Conservation (phyloP, 768 basidiomycete genomes). For the Termitomyces sp. region DNA sequence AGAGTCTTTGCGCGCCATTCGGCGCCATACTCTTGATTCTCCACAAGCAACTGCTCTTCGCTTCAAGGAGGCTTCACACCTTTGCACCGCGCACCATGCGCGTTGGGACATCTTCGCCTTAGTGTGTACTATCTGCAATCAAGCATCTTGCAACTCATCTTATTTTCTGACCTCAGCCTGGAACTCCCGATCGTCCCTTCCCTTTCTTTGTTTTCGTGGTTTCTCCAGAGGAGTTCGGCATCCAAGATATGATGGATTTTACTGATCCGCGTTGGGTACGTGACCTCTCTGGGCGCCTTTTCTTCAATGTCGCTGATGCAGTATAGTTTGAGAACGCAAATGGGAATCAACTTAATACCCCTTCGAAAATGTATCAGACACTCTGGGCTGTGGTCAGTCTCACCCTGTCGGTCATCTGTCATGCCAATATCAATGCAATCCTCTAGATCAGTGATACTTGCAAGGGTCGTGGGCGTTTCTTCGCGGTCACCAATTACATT, state of each 20-base stretch:
- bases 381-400: constrained; percentile 23
- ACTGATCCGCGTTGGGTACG: constrained; percentile 12
- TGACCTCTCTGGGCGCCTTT: neutral
- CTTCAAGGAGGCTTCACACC: constrained; percentile 13
- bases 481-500: constrained; percentile 20
- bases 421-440: neutral
- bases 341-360: constrained; percentile 13
- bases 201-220: constrained; percentile 20
- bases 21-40: neutral
- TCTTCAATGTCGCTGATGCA: neutral
- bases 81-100: constrained; percentile 19
- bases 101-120: constrained; percentile 22
- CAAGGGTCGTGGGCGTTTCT: constrained; percentile 17
- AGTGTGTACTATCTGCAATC: constrained; percentile 5
- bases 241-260: constrained; percentile 17
- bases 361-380: constrained; percentile 12
- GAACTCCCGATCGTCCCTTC: constrained; percentile 2
- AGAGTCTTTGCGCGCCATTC: constrained; percentile 14
- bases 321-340: constrained; percentile 10
- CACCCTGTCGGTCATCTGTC: neutral
- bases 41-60: constrained; percentile 10
- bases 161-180: constrained; percentile 7
- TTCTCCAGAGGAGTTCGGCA: constrained; percentile 20
- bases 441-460: constrained; percentile 18
- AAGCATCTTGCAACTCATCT: neutral